Base-by-base conservation (phyloP, 2,329 filamentous ascomycete species). In the Paraphaeosphaeria sporulosa region DNA sequence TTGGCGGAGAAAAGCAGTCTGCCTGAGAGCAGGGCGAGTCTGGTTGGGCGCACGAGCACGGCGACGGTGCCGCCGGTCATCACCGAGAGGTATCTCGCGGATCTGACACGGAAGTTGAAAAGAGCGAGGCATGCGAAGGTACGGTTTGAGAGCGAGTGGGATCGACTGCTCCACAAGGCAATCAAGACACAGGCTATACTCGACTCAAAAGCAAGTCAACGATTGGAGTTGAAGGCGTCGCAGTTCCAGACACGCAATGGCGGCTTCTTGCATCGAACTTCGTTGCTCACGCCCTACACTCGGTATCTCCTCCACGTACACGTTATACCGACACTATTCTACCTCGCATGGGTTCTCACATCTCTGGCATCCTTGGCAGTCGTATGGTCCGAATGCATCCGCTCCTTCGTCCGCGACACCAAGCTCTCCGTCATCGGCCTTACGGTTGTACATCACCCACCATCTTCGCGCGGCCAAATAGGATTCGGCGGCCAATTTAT, bases 361-460 rank as follows among this genome's bases (percentile, higher is more conserved):
- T 85, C 89, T 0, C 73, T 90, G 0, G 93, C 93, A 1, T 98
- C 95, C 0, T 83, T 87, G 52, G 91, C 89, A 67, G 90, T 99
- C 62, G 85, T 98, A 54, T 98, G 94, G 93, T 97, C 94, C 0
- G 95, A 99, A 81, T 80, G 97, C 57, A 87, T 97, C 78, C 96
- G 95, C 76, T 87, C 89, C n/a, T 85, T 92, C 52, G 87, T 71
- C 6, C 66, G 65, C 3, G 72, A 68, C 23, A 90, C 92, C 0
- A 86, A 88, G 34, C 83, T 96, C 13, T 97, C 93, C 1, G 83
- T 90, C 43, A 86, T 91, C 64, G 85, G 84, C 50, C 81, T 89
- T 38, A 87, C 85, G 4, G 89, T 93, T 3, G 85, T 93, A n/a
- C 90, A 92, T 69, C 91, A 94, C 65, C 90, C 89, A 75, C 86